A percentile compares a stretch with the other conserved stretches of the same genome.
phyloP scores from a whole-genome alignment of 83 land plant genomes.

The Thuja plicata region DNA sequence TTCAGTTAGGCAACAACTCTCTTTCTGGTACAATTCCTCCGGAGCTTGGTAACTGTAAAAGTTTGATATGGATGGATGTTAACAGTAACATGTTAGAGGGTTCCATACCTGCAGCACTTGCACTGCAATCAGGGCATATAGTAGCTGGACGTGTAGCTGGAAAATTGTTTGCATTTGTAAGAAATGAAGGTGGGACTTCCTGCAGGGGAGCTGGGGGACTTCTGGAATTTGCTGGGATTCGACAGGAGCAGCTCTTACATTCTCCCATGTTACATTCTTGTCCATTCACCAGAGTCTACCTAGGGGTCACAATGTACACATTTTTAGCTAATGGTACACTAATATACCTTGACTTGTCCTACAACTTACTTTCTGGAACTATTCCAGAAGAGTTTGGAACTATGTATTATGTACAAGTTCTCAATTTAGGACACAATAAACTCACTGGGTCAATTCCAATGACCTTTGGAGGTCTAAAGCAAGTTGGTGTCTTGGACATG shows the following conservation, averaged over 20 bases:
- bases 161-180: conserved; percentile 55
- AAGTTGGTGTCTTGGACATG: conserved; percentile 53
- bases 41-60: conserved; percentile 50
- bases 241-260: conserved; percentile 38
- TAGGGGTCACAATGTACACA: conserved; percentile 44
- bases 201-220: conserved; percentile 82
- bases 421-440: conserved; percentile 65
- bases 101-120: conserved; percentile 48
- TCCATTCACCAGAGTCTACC: conserved; percentile 56
- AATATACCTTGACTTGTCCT: conserved; percentile 71
- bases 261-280: conserved; percentile 54
- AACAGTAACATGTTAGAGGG: conserved; percentile 67
- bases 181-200: conserved; percentile 56
- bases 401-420: conserved; percentile 45
- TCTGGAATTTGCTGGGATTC: conserved; percentile 62
- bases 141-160: conserved; percentile 48
- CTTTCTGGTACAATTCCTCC: conserved; percentile 68
- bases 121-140: conserved; percentile 44
- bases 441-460: conserved; percentile 59
- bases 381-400: conserved; percentile 57
- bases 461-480: conserved; percentile 46
- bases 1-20: conserved; percentile 66
- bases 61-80: conserved; percentile 74
- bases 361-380: conserved; percentile 60
- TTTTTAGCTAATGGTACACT: conserved; percentile 52